Conservation (phyloP, 2,329 filamentous ascomycete species). For the Metarhizium album region DNA sequence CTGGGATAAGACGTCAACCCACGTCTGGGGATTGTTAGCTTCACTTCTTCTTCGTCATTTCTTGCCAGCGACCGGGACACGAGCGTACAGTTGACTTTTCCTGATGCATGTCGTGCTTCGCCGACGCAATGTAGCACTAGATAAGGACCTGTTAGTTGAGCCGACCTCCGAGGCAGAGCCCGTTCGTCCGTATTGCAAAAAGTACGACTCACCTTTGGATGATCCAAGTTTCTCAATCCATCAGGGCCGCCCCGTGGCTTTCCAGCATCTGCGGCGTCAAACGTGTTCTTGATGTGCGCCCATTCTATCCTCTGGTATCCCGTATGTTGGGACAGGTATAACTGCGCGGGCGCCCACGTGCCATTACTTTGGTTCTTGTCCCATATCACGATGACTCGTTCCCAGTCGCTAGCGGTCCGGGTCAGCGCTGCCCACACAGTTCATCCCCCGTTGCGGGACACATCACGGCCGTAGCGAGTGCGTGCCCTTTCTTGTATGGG, state of each 20-base stretch:
- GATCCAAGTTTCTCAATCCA: neutral
- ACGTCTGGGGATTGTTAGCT: neutral
- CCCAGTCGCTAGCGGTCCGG: neutral
- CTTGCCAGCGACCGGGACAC: neutral
- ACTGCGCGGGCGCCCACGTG: neutral
- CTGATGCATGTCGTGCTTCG: neutral
- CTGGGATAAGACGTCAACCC: neutral
- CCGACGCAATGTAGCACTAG: neutral
- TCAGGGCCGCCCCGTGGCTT: neutral
- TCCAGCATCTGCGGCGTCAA: neutral
- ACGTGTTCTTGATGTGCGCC: neutral
- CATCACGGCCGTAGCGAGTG: too few species aligned
- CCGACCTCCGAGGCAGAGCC: neutral
- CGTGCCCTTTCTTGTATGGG: too few species aligned
- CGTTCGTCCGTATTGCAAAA: neutral
- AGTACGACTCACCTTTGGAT: neutral
- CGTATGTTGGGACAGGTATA: neutral
- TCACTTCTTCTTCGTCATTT: neutral
- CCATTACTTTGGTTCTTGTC: neutral
- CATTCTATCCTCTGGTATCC: neutral
- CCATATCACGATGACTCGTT: neutral
- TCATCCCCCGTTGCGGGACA: too few species aligned
- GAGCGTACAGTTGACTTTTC: neutral
- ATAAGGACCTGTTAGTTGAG: neutral
- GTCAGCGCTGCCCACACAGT: too few species aligned